phyloP scores from a whole-genome alignment of 345 rosid genomes.

The Citrus australasica region DNA sequence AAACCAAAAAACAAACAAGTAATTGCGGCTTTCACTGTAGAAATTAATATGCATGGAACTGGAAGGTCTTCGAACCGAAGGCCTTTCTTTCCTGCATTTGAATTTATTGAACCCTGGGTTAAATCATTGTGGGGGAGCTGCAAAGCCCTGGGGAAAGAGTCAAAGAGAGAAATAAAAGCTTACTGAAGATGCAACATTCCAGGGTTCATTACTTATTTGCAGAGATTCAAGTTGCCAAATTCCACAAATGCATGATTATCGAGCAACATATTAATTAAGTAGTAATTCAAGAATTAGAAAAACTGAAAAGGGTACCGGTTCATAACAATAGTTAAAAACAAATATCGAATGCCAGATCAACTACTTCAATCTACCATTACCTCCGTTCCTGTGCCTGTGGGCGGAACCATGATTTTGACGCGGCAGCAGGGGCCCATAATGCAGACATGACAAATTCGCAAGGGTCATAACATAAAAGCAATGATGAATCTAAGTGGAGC shows the following conservation, averaged over 20 bases:
- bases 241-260: not conserved
- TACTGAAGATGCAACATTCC: not conserved
- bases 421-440: not conserved
- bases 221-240: not conserved
- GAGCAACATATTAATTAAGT: not conserved
- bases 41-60: not conserved
- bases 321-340: not conserved
- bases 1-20: not conserved
- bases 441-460: not conserved
- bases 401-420: not conserved
- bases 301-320: not conserved
- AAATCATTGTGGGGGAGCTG: not conserved
- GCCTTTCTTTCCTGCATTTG: not conserved
- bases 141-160: not conserved
- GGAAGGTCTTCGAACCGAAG: not conserved
- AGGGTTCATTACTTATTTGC: not conserved
- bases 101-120: not conserved
- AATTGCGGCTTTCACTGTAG: not conserved
- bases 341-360: not conserved
- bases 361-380: not conserved
- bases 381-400: not conserved
- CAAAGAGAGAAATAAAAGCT: not conserved
- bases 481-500: not conserved
- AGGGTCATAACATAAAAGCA: not conserved
- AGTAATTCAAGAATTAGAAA: not conserved